phyloP scores from a whole-genome alignment of 768 basidiomycete species.

The Ephemerocybe angulata region DNA sequence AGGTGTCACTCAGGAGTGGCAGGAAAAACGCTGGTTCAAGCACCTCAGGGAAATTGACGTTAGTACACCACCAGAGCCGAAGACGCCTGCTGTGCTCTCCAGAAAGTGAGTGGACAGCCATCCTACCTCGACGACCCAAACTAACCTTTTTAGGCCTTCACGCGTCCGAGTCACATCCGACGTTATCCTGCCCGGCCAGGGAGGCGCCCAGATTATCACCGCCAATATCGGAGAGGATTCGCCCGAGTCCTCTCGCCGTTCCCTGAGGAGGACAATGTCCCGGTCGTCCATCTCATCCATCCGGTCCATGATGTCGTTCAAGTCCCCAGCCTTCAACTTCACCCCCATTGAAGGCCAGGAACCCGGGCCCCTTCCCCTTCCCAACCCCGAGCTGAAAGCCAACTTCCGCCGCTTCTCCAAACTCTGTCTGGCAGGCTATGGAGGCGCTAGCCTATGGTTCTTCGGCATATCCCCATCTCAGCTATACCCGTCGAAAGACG shows the following conservation, averaged over 20 bases:
- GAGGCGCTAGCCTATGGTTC: slow-evolving; percentile 76
- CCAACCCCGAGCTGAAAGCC: slow-evolving; percentile 53
- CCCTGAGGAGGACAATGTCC: not conserved
- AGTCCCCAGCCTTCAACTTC: slow-evolving; percentile 17
- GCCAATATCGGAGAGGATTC: slow-evolving; percentile 75
- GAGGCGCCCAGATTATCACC: slow-evolving; percentile 66
- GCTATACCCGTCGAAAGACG: not conserved
- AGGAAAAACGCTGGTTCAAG: slow-evolving; percentile 67
- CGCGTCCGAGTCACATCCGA: slow-evolving; percentile 71
- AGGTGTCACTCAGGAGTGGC: slow-evolving; percentile 77
- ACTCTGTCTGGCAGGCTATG: slow-evolving; percentile 81
- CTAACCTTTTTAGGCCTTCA: slow-evolving; percentile 37
- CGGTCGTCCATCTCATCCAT: slow-evolving; percentile 5
- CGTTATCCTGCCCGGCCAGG: slow-evolving; percentile 60
- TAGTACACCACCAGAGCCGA: slow-evolving; percentile 37
- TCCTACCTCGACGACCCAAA: not conserved
- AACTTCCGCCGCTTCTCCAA: slow-evolving; percentile 79
- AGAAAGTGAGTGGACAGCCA: slow-evolving; percentile 26
- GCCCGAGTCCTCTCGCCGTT: not conserved
- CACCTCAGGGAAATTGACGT: slow-evolving; percentile 65
- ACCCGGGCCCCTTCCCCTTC: slow-evolving; percentile 17
- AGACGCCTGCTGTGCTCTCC: slow-evolving; percentile 25
- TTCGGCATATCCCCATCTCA: slow-evolving; percentile 57
- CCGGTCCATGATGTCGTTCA: too few species aligned
- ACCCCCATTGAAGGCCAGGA: slow-evolving; percentile 3